phyloP scores from a whole-genome alignment of 169 alveolate species.

The Plasmodium relictum region DNA sequence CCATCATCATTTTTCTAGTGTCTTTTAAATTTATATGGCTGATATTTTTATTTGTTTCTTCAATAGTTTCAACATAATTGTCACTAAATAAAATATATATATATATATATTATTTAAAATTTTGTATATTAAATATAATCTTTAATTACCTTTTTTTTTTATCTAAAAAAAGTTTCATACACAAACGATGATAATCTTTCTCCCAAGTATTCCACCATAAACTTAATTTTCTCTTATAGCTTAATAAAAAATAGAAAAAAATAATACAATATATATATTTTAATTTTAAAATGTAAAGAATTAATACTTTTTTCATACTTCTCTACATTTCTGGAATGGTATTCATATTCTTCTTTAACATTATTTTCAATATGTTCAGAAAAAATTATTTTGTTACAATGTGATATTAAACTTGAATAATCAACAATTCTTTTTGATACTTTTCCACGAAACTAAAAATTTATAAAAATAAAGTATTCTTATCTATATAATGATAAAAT shows the following conservation, averaged over 20 bases:
- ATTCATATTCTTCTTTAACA: constrained; percentile 17
- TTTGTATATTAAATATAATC: neutral
- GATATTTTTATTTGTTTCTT: neutral
- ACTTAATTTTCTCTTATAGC: constrained; percentile 48
- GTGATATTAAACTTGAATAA: constrained; percentile 28
- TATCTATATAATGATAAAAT: too few relatives aligned
- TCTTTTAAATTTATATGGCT: constrained; percentile 50
- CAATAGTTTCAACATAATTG: neutral
- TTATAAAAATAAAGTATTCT: neutral
- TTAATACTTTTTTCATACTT: constrained; percentile 10
- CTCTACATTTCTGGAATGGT: constrained; percentile 40
- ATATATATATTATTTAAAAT: neutral
- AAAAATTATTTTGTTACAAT: constrained; percentile 24
- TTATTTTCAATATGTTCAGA: constrained; percentile 18
- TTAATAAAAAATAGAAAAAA: neutral
- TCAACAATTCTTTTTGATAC: constrained; percentile 62
- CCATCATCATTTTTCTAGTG: constrained; percentile 74
- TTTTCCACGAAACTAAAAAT: constrained; percentile 54
- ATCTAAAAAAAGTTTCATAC: constrained; percentile 43
- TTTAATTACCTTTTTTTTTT: constrained; percentile 27
- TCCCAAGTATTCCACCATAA: constrained; percentile 53
- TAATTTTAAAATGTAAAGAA: neutral
- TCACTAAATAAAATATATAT: constrained; percentile 10
- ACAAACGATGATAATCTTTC: constrained; percentile 62
- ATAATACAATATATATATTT: neutral